phyloP scores from a whole-genome alignment of 495 filamentous ascomycete species.

The Parmelia sp. region DNA sequence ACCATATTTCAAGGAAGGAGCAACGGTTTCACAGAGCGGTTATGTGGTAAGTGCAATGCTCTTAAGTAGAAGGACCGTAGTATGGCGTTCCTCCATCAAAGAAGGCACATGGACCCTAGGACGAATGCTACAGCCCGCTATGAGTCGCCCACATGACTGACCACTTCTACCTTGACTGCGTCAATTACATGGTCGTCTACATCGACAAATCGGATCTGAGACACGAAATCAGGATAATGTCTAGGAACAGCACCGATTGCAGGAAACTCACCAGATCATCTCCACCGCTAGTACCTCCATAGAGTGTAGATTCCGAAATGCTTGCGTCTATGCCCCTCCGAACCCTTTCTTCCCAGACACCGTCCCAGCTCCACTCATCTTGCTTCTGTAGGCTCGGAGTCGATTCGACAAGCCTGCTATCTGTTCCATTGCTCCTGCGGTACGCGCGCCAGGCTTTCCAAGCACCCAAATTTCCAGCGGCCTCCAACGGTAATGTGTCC shows the following conservation, averaged over 20 bases:
- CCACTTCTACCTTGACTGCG: slow-evolving; percentile 39
- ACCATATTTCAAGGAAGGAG: neutral
- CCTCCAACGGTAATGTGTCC: slow-evolving; percentile 71
- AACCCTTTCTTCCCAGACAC: slow-evolving; percentile 83
- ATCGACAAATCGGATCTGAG: slow-evolving; percentile 62
- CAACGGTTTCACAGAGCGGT: neutral
- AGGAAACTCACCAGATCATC: slow-evolving; percentile 59
- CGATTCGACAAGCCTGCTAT: slow-evolving; percentile 6
- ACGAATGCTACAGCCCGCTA: slow-evolving; percentile 14
- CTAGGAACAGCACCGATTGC: slow-evolving; percentile 20
- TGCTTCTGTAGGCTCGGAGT: slow-evolving; percentile 45
- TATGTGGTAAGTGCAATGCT: neutral
- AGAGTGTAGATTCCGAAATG: slow-evolving; percentile 68
- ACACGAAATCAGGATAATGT: slow-evolving; percentile 21
- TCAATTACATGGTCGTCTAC: slow-evolving; percentile 55
- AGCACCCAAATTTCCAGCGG: slow-evolving; percentile 78
- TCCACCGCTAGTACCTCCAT: slow-evolving; percentile 50
- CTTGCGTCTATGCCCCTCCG: slow-evolving; percentile 69
- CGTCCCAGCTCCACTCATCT: slow-evolving; percentile 93
- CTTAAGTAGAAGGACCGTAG: neutral
- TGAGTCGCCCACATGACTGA: slow-evolving; percentile 29
- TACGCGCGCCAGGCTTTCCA: slow-evolving; percentile 86
- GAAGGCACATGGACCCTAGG: neutral
- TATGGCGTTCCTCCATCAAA: neutral
- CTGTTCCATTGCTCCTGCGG: slow-evolving; percentile 33